Percentiles rank a stretch among this genome's conserved stretches.
Evolutionary conservation across 768 basidiomycete species (phyloP).

Genomic region (Lyophyllum decastes): DNA sequence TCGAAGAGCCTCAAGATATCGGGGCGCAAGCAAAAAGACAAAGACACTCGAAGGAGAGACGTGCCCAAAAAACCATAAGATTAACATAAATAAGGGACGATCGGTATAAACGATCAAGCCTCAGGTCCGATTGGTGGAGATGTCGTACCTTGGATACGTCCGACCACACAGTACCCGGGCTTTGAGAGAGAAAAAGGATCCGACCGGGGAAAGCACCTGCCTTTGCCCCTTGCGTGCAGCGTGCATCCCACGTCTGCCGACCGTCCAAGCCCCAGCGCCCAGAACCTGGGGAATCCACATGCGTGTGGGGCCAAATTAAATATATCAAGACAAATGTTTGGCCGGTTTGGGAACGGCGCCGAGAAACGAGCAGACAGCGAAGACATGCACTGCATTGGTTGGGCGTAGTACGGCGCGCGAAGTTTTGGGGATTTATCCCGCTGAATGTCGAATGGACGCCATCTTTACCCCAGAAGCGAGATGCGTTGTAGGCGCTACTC

Average conservation of each 20-base stretch:
- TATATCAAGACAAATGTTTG: not conserved
- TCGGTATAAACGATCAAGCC: not conserved
- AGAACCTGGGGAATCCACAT: not conserved
- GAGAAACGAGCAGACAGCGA: not conserved
- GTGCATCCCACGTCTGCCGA: too few species aligned
- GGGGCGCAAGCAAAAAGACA: not conserved
- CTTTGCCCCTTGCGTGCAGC: too few species aligned
- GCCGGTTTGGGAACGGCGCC: not conserved
- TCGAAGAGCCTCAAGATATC: not conserved
- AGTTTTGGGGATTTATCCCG: not conserved
- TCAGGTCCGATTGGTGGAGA: conserved; percentile 3
- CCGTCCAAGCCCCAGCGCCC: too few species aligned
- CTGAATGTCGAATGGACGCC: not conserved
- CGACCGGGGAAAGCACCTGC: not conserved
- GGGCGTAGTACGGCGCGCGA: not conserved
- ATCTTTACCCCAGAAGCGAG: too few species aligned
- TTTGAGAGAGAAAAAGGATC: not conserved
- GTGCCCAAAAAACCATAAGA: conserved; percentile 2
- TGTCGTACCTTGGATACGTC: conserved; percentile 6
- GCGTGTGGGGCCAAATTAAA: not conserved
- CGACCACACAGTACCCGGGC: not conserved
- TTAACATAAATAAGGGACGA: not conserved
- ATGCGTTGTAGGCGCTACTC: too few species aligned
- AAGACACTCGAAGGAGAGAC: not conserved
- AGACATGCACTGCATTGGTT: not conserved